A percentile compares a stretch with the other conserved stretches of the same genome.
Evolutionary conservation across 768 basidiomycete genomes (phyloP).

Genomic region (Exidia glandulosa): DNA sequence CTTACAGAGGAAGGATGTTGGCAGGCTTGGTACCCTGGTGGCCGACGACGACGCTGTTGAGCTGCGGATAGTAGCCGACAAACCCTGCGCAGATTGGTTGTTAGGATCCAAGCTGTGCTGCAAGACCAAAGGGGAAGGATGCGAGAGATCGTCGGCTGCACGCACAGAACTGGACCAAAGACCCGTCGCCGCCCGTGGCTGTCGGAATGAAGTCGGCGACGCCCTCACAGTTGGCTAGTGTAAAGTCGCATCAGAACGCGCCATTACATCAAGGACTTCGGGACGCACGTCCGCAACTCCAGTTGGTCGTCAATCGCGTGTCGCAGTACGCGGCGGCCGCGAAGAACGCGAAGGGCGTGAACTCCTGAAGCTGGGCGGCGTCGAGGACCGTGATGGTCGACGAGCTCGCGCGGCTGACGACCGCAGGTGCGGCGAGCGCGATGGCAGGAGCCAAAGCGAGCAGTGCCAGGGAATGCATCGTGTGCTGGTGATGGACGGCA

Average conservation of each 20-base stretch:
- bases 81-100: slow-evolving; percentile 27
- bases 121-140: too few species aligned
- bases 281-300: background rate
- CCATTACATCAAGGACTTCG: background rate
- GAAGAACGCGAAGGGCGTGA: background rate
- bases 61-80: slow-evolving; percentile 38
- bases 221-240: background rate
- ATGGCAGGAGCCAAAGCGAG: background rate
- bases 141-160: background rate
- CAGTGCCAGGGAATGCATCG: background rate
- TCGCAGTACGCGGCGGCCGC: background rate
- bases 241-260: background rate
- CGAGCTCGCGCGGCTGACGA: background rate
- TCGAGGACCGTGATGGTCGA: background rate
- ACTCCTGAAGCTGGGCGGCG: background rate
- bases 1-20: slow-evolving; percentile 20
- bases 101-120: background rate
- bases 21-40: background rate
- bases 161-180: background rate
- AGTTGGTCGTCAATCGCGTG: background rate
- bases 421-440: background rate
- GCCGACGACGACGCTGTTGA: slow-evolving; percentile 16
- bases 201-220: background rate
- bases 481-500: too few species aligned
- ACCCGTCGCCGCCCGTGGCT: background rate